phyloP scores from a whole-genome alignment of 306 rosid genomes.

The Malus sylvestris region DNA sequence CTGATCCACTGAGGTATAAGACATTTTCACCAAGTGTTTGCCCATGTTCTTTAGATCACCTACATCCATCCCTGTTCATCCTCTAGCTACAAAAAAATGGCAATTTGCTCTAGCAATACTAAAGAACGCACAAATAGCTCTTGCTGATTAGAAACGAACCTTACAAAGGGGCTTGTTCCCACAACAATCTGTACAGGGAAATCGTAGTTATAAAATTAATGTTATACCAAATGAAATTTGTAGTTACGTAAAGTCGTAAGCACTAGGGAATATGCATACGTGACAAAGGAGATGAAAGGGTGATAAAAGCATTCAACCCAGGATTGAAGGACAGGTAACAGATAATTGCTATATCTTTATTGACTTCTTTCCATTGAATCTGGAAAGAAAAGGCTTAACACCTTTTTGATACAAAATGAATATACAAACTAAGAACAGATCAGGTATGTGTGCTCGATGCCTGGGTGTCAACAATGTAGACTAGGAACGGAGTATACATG shows the following conservation, averaged over 20 bases:
- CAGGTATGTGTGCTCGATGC: constrained; percentile 25
- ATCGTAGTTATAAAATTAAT: neutral
- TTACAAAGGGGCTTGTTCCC: neutral
- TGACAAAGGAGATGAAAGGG: neutral
- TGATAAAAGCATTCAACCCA: constrained; percentile 4
- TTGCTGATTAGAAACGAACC: neutral
- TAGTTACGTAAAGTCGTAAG: neutral
- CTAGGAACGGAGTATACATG: constrained; percentile 16
- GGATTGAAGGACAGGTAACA: constrained; percentile 15
- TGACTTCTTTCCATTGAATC: constrained; percentile 28
- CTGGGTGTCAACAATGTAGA: constrained; percentile 18
- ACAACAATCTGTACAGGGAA: neutral
- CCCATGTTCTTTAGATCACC: neutral
- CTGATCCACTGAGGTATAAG: neutral
- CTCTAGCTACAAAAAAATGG: neutral
- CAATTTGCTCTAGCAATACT: neutral
- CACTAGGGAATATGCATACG: neutral
- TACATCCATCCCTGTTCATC: neutral
- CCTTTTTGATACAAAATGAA: constrained; percentile 29
- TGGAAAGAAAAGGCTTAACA: constrained; percentile 39
- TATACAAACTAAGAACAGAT: constrained; percentile 32
- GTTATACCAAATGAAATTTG: neutral
- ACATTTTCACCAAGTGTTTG: neutral
- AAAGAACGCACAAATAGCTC: neutral
- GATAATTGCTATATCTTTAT: constrained; percentile 31